Evolutionary conservation across 352 stramenopile species (phyloP).

Genomic region (Pythium biforme): DNA sequence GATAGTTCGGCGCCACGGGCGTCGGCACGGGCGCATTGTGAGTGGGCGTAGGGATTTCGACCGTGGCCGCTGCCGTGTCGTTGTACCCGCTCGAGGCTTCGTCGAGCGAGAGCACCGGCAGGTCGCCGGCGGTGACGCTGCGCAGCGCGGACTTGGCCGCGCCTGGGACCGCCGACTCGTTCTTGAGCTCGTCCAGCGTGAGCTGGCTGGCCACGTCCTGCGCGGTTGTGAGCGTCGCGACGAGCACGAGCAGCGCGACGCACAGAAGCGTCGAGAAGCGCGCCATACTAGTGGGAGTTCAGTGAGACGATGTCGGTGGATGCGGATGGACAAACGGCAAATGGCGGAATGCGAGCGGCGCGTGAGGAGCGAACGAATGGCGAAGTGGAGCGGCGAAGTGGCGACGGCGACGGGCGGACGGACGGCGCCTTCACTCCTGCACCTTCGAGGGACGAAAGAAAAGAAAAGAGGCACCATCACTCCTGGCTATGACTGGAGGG

Average conservation of each 20-base stretch:
- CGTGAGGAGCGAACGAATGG: background rate
- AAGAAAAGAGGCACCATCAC: conserved; percentile 15
- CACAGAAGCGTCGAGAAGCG: conserved; percentile 14
- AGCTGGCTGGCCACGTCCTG: background rate
- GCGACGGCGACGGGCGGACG: background rate
- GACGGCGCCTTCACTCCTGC: conserved; percentile 1
- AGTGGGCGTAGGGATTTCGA: background rate
- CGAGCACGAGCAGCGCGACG: conserved; percentile 7
- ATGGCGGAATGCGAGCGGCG: background rate
- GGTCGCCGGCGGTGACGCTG: conserved; percentile 4
- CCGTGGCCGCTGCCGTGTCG: background rate
- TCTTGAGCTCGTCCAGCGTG: conserved; percentile 1
- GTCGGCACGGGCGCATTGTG: background rate
- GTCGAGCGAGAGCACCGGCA: conserved; percentile 28
- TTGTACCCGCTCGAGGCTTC: conserved; percentile 19
- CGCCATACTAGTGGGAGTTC: background rate
- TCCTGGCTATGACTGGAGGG: background rate
- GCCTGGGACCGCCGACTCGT: background rate
- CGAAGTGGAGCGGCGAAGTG: conserved; percentile 18
- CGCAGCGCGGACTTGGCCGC: conserved; percentile 16
- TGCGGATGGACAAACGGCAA: background rate
- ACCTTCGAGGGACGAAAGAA: background rate
- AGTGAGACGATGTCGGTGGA: background rate
- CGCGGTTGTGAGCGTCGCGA: conserved; percentile 10
- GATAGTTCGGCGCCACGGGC: background rate